Evolutionary conservation across 106 monocot genomes (phyloP), one percentile per base, ranked within the genome.

Genomic region (Chionographis japonica): DNA sequence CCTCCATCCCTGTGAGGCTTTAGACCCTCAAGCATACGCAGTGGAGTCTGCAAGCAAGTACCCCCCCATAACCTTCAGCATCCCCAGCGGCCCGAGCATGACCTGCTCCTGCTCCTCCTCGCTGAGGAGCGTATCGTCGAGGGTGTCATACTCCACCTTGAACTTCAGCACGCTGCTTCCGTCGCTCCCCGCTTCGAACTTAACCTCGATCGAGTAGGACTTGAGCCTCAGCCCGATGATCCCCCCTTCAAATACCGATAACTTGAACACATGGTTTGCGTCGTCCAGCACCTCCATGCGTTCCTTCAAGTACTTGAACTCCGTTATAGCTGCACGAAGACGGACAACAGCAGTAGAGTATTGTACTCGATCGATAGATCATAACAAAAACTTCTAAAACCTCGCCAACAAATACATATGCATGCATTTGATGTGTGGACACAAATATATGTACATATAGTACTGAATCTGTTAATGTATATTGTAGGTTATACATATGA

Each of bases 231-330:
- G 1, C 2, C 75, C 81, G 50, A 81, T 46, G 4, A 72, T 67
- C 13, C 81, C 81, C 18, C 81, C 81, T 7, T 81, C 81, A 42
- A 81, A 10, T 18, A 55, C 13, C 16, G 62, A 38, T 53, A 67
- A 57, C 56, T 76, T 81, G 57, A 72, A 62, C 3, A 61, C 51
- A 35, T 56, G 46, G 12, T 76, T 81, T 51, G 52, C 72, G 6
- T 35, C 35, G 13, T 81, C 81, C 37, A 77, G 2, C 50, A 68
- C 72, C 4, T 82, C 81, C 3, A 58, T 43, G 8, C 58, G 67
- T n/a, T 82, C 77, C 41, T 62, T 82, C 1, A 73, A 15, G 50
- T 40, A 68, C 7, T 14, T 42, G 3, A 63, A 50, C 8, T 56
- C 63, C 18, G 19, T 62, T 12, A 49, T 68, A 38, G 12, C 36